Base-by-base conservation (phyloP, 2,329 filamentous ascomycete genomes). In the Arthrobotrys entomopaga region DNA sequence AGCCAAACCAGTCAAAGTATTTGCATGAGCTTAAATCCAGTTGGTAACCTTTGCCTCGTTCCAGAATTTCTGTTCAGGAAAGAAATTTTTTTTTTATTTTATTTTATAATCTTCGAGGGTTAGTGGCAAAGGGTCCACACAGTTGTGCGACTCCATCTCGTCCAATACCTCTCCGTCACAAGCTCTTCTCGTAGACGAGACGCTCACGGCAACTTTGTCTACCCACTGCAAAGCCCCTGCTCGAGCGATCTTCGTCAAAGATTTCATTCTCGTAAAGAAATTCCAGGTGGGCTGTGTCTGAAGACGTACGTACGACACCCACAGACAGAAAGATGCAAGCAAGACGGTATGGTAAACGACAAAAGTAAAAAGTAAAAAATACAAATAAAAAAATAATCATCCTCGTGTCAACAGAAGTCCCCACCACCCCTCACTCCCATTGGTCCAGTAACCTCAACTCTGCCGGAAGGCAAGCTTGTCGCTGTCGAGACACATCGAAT, bases 361-460 rank as follows among this genome's bases (percentile, higher is more conserved):
- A n/a, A n/a, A n/a, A n/a, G n/a, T n/a, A n/a, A n/a, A n/a, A n/a
- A n/a, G n/a, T n/a, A n/a, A n/a, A n/a, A n/a, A n/a, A n/a, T n/a
- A 34, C 29, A 34, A 34, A 34, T 7, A 34, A 29, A 6, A 15
- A 43, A 16, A 58, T 19, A 59, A 59, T 29, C 46, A 53, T 56
- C 57, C 65, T 61, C 65, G 65, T 70, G 65, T 64, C 58, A 24
- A 64, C 43, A 22, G 2, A 38, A 10, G 20, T 34, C 58, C 65
- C 52, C 65, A 58, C 65, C 40, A 63, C 52, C 50, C 65, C 52
- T 29, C 26, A 40, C 52, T 70, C 65, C 26, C 52, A 70, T 70
- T 70, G 65, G 65, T 22, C 38, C 29, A 34, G 29, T 34, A 3
- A 34, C 29, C 29, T 34, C 29, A 29, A 29, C 26, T 29, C 7